Evolutionary conservation across 2,329 filamentous ascomycete genomes (phyloP).

Genomic region (Chrysoporthe austroafricana): DNA sequence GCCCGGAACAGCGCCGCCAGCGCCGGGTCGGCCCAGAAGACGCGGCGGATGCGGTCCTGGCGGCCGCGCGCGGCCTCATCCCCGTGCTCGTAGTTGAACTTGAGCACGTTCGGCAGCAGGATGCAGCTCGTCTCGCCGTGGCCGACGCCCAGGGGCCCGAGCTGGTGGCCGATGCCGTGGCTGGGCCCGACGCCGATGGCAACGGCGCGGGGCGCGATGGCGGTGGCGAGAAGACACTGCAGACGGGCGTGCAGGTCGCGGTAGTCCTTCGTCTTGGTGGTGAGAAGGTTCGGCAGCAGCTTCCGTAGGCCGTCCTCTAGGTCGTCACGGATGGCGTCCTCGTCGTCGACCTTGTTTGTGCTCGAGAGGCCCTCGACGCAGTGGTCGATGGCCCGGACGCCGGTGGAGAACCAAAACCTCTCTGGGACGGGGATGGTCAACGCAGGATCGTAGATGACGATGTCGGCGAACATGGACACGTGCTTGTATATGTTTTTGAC

Average conservation of each 20-base stretch:
- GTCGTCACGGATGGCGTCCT: constrained; percentile 4
- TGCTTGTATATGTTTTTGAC: constrained; percentile 6
- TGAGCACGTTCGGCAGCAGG: constrained; percentile 58
- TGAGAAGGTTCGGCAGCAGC: constrained; percentile 3
- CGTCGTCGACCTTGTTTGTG: constrained; percentile 3
- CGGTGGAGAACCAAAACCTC: constrained; percentile 54
- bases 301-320: not conserved
- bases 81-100: constrained; percentile 53
- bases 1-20: constrained; percentile 36
- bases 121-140: constrained; percentile 65
- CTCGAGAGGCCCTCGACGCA: constrained; percentile 47
- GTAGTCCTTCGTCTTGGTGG: constrained; percentile 6
- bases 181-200: constrained; percentile 42
- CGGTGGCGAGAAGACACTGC: constrained; percentile 8
- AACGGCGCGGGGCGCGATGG: not conserved
- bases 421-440: constrained; percentile 51
- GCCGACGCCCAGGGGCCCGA: constrained; percentile 59
- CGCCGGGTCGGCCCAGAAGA: constrained; percentile 44
- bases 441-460: constrained; percentile 55
- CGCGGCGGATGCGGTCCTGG: constrained; percentile 45
- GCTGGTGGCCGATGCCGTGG: constrained; percentile 57
- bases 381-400: constrained; percentile 56
- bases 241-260: not conserved
- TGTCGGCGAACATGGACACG: constrained; percentile 3
- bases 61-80: constrained; percentile 39